phyloP scores from a whole-genome alignment of 2,329 filamentous ascomycete genomes.

The Chaetomium strumarium region DNA sequence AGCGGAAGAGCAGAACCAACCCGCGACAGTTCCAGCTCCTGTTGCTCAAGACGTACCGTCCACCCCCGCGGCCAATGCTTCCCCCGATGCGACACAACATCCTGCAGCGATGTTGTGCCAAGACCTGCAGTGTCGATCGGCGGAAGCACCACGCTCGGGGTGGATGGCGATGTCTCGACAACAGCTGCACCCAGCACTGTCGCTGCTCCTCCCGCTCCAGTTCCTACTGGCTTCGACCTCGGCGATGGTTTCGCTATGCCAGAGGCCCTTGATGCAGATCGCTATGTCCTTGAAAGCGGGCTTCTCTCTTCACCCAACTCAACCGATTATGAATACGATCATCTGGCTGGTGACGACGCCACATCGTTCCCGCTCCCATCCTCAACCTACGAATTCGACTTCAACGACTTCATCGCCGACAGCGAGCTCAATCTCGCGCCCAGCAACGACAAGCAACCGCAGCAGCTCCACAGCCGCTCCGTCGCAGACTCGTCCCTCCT shows the following conservation, averaged over 20 bases:
- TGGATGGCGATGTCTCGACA: conserved; percentile 39
- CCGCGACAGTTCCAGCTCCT: conserved; percentile 22
- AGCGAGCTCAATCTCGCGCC: conserved; percentile 35
- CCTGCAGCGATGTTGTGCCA: conserved; percentile 98
- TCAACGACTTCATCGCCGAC: conserved; percentile 53
- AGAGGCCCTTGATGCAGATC: conserved; percentile 65
- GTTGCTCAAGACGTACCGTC: conserved; percentile 24
- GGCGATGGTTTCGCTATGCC: conserved; percentile 62
- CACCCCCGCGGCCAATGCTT: conserved; percentile 34
- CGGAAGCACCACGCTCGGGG: conserved; percentile 46
- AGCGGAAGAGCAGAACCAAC: conserved; percentile 25
- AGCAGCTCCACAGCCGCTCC: conserved; percentile 46
- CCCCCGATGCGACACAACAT: conserved; percentile 98
- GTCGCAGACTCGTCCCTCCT: conserved; percentile 47
- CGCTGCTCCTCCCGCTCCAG: conserved; percentile 49
- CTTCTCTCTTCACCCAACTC: conserved; percentile 68
- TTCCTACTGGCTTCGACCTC: conserved; percentile 61
- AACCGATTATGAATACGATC: conserved; percentile 60
- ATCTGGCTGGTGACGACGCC: conserved; percentile 54
- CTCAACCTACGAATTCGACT: conserved; percentile 41
- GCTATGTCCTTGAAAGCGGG: conserved; percentile 69
- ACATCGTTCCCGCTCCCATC: conserved; percentile 41
- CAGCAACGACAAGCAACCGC: conserved; percentile 37
- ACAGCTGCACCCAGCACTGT: conserved; percentile 36
- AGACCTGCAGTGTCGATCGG: conserved; percentile 99